Conservation (phyloP, 1,139 yeast species). For the Geotrichum bryndzae region DNA sequence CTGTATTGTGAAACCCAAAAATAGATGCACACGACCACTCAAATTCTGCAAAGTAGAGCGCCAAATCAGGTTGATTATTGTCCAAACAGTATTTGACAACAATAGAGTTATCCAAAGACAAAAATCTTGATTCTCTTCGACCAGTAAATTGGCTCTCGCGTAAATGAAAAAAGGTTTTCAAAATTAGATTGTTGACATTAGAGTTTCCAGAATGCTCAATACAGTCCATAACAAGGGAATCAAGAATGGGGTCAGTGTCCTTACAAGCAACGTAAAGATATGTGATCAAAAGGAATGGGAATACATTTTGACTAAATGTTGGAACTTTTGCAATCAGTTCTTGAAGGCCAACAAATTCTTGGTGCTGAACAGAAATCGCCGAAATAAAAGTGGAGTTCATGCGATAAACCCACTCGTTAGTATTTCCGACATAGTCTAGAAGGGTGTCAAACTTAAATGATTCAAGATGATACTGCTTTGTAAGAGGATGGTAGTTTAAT, state of each 20-base stretch:
- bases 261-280: slow-evolving; percentile 1
- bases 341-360: slow-evolving; percentile 7
- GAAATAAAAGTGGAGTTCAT: slow-evolving; percentile 7
- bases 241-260: background rate
- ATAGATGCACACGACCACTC: slow-evolving; percentile 11
- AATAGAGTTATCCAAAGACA: slow-evolving; percentile 4
- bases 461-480: background rate
- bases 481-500: background rate
- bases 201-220: background rate
- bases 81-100: slow-evolving; percentile 8
- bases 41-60: slow-evolving; percentile 12
- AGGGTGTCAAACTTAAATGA: background rate
- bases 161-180: slow-evolving; percentile 10
- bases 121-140: slow-evolving; percentile 2
- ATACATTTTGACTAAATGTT: slow-evolving; percentile 4
- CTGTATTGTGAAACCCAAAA: slow-evolving; percentile 2
- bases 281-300: slow-evolving; percentile 5
- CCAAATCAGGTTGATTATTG: slow-evolving; percentile 2
- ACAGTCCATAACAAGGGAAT: slow-evolving; percentile 5
- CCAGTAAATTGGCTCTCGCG: slow-evolving; percentile 8
- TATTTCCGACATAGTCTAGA: background rate
- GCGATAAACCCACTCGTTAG: slow-evolving; percentile 7
- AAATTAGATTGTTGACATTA: slow-evolving; percentile 6
- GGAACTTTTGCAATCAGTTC: slow-evolving; percentile 2
- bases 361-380: background rate